Percentiles rank a stretch among this genome's conserved stretches.
Evolutionary conservation across 2,329 filamentous ascomycete species (phyloP).

Genomic region (Leptodontidium sp.): DNA sequence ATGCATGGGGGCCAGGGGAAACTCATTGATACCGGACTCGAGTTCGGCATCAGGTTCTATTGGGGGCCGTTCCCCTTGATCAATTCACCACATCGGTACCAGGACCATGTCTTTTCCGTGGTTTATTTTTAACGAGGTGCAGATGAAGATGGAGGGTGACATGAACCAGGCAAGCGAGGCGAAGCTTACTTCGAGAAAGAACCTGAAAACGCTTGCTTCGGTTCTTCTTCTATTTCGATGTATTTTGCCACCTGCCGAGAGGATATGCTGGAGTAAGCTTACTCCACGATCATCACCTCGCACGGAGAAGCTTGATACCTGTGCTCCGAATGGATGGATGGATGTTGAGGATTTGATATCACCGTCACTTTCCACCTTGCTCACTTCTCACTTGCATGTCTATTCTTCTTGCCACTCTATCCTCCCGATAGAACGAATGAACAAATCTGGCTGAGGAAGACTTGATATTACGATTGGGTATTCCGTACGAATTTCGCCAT

Average conservation of each 20-base stretch:
- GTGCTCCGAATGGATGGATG: not conserved
- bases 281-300: not conserved
- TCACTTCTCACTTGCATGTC: not conserved
- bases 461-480: not conserved
- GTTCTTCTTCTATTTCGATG: not conserved
- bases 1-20: not conserved
- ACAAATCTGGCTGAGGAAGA: not conserved
- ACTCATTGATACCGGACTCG: not conserved
- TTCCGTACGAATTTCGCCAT: not conserved
- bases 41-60: not conserved
- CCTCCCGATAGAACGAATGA: not conserved
- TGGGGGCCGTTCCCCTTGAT: not conserved
- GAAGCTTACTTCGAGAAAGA: not conserved
- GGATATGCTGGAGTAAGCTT: constrained; percentile 1
- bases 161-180: not conserved
- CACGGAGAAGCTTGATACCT: not conserved
- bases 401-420: not conserved
- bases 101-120: not conserved
- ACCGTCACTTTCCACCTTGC: not conserved
- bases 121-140: constrained; percentile 14
- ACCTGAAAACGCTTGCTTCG: not conserved
- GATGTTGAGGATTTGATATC: not conserved
- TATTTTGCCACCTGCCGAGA: not conserved
- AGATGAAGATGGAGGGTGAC: not conserved
- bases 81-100: not conserved